phyloP scores from a whole-genome alignment of 2,329 filamentous ascomycete genomes.

The Ramularia endophylla region DNA sequence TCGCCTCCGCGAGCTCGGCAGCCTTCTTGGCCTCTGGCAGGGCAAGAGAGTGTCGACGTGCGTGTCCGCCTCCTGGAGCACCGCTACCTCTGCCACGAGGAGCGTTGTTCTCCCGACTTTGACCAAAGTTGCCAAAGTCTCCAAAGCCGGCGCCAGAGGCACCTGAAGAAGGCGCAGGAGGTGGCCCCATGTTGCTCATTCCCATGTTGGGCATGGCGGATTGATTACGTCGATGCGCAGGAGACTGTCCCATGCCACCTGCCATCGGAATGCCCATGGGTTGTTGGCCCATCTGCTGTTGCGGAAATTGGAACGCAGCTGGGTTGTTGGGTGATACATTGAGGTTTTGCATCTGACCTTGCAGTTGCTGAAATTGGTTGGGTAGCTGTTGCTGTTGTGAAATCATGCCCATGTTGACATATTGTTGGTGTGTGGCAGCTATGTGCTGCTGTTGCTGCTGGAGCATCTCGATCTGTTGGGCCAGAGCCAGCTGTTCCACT shows the following conservation, averaged over 20 bases:
- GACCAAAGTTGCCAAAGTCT: constrained; percentile 57
- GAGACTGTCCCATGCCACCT: constrained; percentile 63
- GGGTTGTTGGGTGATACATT: constrained; percentile 54
- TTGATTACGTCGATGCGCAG: constrained; percentile 94
- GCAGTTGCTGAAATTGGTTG: constrained; percentile 70
- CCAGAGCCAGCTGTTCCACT: constrained; percentile 98
- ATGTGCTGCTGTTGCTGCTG: constrained; percentile 99
- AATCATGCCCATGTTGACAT: constrained; percentile 95
- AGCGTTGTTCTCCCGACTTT: constrained; percentile 56
- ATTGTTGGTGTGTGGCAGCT: constrained; percentile 92
- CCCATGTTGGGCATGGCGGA: constrained; percentile 91
- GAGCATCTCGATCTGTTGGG: constrained; percentile 95
- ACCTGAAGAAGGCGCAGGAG: constrained; percentile 72
- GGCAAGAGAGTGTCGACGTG: constrained; percentile 89
- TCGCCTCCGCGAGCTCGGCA: constrained; percentile 93
- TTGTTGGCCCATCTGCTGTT: constrained; percentile 52
- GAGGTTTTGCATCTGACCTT: constrained; percentile 72
- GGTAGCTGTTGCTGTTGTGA: constrained; percentile 75
- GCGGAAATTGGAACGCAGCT: constrained; percentile 81
- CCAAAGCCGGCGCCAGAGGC: constrained; percentile 73
- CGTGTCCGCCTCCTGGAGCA: constrained; percentile 68
- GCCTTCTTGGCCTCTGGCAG: constrained; percentile 96
- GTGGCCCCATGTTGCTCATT: constrained; percentile 79
- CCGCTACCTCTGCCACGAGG: constrained; percentile 68
- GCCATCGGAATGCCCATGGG: constrained; percentile 66